phyloP scores from a whole-genome alignment of 139 green algal species.

The Yamagishiella unicocca region DNA sequence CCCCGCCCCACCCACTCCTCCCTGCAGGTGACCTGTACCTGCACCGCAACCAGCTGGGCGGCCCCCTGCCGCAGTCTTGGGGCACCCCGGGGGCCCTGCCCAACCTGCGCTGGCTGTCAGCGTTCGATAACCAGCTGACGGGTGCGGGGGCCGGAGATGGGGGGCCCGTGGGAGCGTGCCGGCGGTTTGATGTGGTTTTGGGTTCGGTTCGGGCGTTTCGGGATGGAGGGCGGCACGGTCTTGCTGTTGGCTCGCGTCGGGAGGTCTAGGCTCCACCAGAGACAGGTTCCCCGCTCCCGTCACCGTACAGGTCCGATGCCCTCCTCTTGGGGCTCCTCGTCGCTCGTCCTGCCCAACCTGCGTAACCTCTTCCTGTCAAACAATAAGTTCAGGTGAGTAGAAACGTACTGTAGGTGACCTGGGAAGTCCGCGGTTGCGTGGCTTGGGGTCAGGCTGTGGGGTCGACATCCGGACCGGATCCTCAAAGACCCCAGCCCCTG shows the following conservation, averaged over 20 bases:
- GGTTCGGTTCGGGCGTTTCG: too few relatives aligned
- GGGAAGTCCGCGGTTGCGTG: too few relatives aligned
- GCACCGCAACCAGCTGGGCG: conserved; percentile 47
- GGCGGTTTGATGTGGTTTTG: background rate
- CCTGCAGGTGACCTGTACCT: conserved; percentile 44
- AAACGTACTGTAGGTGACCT: too few relatives aligned
- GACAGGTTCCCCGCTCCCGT: background rate
- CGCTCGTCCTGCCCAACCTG: conserved; percentile 29
- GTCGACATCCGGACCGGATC: too few relatives aligned
- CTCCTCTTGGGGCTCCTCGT: conserved; percentile 25
- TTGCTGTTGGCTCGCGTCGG: background rate
- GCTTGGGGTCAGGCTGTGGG: too few relatives aligned
- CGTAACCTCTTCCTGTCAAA: conserved; percentile 37
- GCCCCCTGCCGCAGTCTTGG: conserved; percentile 23
- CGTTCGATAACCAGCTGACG: conserved; percentile 47
- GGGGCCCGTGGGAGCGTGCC: background rate
- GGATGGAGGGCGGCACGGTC: too few relatives aligned
- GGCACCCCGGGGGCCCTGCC: conserved; percentile 3
- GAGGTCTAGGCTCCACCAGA: background rate
- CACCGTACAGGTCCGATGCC: conserved; percentile 14
- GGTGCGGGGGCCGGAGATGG: conserved; percentile 5
- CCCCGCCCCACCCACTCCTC: background rate
- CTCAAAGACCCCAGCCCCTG: too few relatives aligned
- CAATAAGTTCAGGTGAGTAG: conserved; percentile 38
- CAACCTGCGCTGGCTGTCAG: conserved; percentile 49